phyloP scores from a whole-genome alignment of 306 rosid species.

The Sindora glabra region DNA sequence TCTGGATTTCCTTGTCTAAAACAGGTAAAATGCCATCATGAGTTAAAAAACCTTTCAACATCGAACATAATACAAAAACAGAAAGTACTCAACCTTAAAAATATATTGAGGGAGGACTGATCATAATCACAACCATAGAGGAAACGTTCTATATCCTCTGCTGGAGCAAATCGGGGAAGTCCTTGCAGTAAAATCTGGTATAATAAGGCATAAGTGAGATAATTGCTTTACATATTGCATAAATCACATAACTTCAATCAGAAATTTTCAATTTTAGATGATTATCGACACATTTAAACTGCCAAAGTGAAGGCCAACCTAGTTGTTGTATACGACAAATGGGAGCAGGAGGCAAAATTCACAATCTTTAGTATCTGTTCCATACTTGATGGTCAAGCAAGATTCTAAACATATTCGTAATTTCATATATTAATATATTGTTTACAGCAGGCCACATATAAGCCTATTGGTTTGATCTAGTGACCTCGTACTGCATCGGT shows the following conservation, averaged over 20 bases:
- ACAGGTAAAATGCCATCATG: neutral
- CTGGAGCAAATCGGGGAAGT: slow-evolving; percentile 20
- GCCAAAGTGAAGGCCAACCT: no score
- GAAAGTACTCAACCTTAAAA: slow-evolving; percentile 5
- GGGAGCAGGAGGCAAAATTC: neutral
- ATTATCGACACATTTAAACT: no score
- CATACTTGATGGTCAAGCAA: no score
- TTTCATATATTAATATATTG: no score
- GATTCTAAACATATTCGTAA: no score
- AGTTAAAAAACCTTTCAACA: neutral
- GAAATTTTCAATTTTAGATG: no score
- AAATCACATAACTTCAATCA: no score
- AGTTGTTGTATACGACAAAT: neutral
- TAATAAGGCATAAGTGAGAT: slow-evolving; percentile 10
- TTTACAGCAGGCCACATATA: neutral
- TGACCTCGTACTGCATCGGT: neutral
- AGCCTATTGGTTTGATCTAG: neutral
- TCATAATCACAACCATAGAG: slow-evolving; percentile 51
- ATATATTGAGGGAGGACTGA: slow-evolving; percentile 35
- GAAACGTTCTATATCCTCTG: slow-evolving; percentile 48
- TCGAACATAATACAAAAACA: neutral
- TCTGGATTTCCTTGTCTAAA: slow-evolving; percentile 38
- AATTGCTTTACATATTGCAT: no score
- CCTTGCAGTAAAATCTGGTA: slow-evolving; percentile 68
- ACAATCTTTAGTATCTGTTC: neutral